Evolutionary conservation across 371 early-diverging fungal genomes (phyloP).

Genomic region (Mucor saturninus): DNA sequence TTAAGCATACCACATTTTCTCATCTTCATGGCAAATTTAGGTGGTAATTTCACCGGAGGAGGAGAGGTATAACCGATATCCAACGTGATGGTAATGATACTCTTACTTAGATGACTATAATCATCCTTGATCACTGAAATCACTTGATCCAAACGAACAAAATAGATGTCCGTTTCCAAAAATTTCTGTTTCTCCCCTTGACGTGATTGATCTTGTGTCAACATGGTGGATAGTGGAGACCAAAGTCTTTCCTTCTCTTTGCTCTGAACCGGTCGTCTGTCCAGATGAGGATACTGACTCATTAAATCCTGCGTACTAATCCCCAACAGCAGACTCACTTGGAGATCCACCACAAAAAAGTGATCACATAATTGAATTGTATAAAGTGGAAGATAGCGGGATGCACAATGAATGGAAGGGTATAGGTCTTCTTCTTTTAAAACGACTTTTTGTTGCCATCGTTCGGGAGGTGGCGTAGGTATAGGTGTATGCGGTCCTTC

Average conservation of each 20-base stretch:
- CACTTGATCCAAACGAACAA: conserved; percentile 69
- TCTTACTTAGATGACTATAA: conserved; percentile 66
- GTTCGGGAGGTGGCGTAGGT: conserved; percentile 56
- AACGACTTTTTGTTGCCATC: conserved; percentile 44
- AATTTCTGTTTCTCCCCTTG: conserved; percentile 64
- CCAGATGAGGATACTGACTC: conserved; percentile 62
- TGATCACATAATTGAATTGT: conserved; percentile 63
- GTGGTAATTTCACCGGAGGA: conserved; percentile 38
- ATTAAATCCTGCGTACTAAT: conserved; percentile 53
- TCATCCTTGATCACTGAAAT: conserved; percentile 65
- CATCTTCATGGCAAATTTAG: conserved; percentile 60
- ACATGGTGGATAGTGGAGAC: conserved; percentile 72
- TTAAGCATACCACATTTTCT: conserved; percentile 34
- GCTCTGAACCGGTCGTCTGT: conserved; percentile 53
- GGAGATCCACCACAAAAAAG: conserved; percentile 72
- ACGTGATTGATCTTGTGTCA: conserved; percentile 44
- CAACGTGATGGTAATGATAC: conserved; percentile 70
- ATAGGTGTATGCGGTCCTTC: conserved; percentile 51
- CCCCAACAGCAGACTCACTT: conserved; percentile 66
- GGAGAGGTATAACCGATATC: conserved; percentile 62
- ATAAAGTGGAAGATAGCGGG: conserved; percentile 63
- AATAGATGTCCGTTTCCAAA: conserved; percentile 59
- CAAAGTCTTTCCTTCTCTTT: conserved; percentile 71
- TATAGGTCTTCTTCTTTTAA: conserved; percentile 40
- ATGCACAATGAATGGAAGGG: conserved; percentile 29